Conservation (phyloP, 441 rosid genomes). For the Hura crepitans region DNA sequence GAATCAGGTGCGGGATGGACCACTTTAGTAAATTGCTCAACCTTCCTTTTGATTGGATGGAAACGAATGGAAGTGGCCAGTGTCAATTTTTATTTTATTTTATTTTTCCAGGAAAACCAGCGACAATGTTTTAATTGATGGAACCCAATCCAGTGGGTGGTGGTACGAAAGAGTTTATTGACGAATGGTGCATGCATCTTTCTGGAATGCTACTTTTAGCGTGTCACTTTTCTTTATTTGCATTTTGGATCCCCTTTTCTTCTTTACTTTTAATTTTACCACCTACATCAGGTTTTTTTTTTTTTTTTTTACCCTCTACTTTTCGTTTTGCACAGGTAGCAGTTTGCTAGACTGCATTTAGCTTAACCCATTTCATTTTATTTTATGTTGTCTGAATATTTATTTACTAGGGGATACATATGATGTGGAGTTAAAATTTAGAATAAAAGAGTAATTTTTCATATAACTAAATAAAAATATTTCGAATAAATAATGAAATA, state of each 20-base stretch:
- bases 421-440: no score
- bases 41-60: no score
- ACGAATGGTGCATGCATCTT: conserved; percentile 5
- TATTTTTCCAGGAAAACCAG: background rate
- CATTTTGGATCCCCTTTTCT: background rate
- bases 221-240: background rate
- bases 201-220: background rate
- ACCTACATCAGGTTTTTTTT: background rate
- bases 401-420: no score
- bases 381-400: no score
- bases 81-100: no score
- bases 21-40: background rate
- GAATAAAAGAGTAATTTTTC: no score
- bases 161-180: background rate
- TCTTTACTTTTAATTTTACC: background rate
- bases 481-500: no score
- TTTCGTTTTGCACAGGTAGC: no score
- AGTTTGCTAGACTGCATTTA: no score
- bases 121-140: background rate
- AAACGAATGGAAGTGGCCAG: no score
- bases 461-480: no score
- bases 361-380: no score
- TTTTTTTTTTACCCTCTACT: background rate
- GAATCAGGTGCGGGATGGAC: background rate
- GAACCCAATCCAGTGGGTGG: conserved; percentile 9